Evolutionary conservation across 2,329 filamentous ascomycete species (phyloP).

Genomic region (Parastagonospora avenae): DNA sequence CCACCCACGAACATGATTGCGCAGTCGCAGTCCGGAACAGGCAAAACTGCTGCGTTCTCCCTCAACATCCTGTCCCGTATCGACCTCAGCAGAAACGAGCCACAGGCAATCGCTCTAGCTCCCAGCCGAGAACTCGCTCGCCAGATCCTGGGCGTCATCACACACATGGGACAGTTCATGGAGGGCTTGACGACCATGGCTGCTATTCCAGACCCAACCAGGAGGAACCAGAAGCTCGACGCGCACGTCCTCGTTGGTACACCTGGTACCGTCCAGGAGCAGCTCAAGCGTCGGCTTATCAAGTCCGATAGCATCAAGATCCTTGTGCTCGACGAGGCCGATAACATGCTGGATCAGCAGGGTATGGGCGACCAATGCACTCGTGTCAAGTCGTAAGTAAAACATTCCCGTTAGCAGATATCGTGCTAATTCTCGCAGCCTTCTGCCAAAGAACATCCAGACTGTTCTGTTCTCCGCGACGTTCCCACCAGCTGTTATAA

Average conservation of each 20-base stretch:
- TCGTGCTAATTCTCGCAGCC: slow-evolving; percentile 56
- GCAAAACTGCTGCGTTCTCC: slow-evolving; percentile 96
- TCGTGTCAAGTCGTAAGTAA: slow-evolving; percentile 79
- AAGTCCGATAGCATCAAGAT: slow-evolving; percentile 75
- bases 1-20: slow-evolving; percentile 95
- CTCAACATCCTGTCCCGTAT: slow-evolving; percentile 88
- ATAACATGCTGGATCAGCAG: slow-evolving; percentile 98
- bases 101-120: slow-evolving; percentile 87
- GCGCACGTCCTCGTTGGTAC: slow-evolving; percentile 89
- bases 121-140: slow-evolving; percentile 93
- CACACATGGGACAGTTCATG: slow-evolving; percentile 83
- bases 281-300: slow-evolving; percentile 77
- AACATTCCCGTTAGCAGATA: not conserved
- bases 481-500: slow-evolving; percentile 82
- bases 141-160: slow-evolving; percentile 87
- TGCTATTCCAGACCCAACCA: slow-evolving; percentile 78
- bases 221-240: slow-evolving; percentile 70
- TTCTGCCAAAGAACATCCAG: slow-evolving; percentile 77
- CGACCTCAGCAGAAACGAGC: slow-evolving; percentile 71
- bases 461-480: slow-evolving; percentile 96
- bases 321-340: slow-evolving; percentile 92
- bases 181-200: slow-evolving; percentile 75
- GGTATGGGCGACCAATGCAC: slow-evolving; percentile 94
- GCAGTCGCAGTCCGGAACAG: slow-evolving; percentile 98
- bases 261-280: slow-evolving; percentile 88